phyloP scores from a whole-genome alignment of 306 rosid genomes.

The Luffa aegyptiaca region DNA sequence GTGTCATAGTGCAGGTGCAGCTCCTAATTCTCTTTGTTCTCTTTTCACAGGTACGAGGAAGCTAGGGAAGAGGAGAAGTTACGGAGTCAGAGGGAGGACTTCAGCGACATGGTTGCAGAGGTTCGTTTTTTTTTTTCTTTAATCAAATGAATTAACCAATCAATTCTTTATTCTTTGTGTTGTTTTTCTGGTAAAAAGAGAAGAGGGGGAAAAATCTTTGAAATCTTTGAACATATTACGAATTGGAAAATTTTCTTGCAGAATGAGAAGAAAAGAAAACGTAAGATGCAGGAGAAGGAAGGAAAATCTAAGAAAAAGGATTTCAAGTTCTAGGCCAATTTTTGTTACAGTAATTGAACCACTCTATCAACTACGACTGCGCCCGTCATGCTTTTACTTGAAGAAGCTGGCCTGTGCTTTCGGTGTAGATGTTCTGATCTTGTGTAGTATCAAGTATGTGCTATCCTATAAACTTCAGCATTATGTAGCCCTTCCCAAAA shows the following conservation, averaged over 20 bases:
- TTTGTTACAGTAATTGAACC: background rate
- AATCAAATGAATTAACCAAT: background rate
- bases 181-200: too few species aligned
- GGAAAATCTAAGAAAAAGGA: constrained; percentile 93
- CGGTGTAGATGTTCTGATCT: background rate
- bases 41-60: constrained; percentile 67
- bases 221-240: background rate
- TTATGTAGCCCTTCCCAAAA: background rate
- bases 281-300: constrained; percentile 94
- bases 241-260: constrained; percentile 22
- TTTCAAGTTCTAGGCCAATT: constrained; percentile 64
- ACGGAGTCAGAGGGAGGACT: constrained; percentile 94
- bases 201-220: background rate
- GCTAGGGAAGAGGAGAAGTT: constrained; percentile 97
- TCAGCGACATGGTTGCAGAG: constrained; percentile 99
- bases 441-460: background rate
- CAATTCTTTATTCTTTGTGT: background rate
- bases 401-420: background rate
- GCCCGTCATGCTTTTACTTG: background rate
- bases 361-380: background rate
- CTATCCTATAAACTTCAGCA: background rate
- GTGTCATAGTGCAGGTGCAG: background rate
- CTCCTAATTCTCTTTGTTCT: background rate
- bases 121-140: constrained; percentile 18
- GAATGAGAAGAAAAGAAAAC: constrained; percentile 93